Base-by-base conservation (phyloP, 2,329 filamentous ascomycete genomes). In the Sarocladium kiliense region DNA sequence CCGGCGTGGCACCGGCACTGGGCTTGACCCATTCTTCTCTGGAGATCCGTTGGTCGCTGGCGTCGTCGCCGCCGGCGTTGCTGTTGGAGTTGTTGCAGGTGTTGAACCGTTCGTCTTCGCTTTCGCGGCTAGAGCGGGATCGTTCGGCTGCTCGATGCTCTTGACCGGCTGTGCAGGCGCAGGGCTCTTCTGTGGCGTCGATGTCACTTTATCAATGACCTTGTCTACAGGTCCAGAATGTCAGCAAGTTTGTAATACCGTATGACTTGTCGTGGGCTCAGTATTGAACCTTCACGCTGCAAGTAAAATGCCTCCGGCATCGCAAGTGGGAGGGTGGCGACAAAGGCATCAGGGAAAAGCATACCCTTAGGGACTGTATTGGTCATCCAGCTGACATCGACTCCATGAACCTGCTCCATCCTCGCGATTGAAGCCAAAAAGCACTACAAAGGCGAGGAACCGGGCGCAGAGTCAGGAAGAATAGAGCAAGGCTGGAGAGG, bases 381-480 rank as follows among this genome's bases (percentile, higher is more conserved):
- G 63, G 80, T 80, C 77, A 95, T 88, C 91, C 91, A 96, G 72
- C 88, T 91, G 66, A 95, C 90, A 73, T 96, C 91, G 66, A 95
- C 82, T 62, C 87, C 86, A 69, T 91, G 85, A 61, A 89, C 82
- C 63, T 88, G 86, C 73, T 93, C 89, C 89, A 93, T 93, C 18
- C 27, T 51, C 30, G 47, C 47, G 30, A 51, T 23, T 25, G 47
- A 34, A 19, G 30, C 14, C 19, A 16, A 36, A 4, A 30, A 34
- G 39, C 11, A 23, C 27, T 16, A 19, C 47, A 36, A 47, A 23
- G n/a, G 34, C 34, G 18, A 37, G 19, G 21, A 14, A 37, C 7
- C 10, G 27, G 6, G 34, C 25, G 16, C 21, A 39, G 18, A 26
- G 21, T 23, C n/a, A 41, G 21, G 32, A 19, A 49, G 26, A 21